Conservation (phyloP, 495 filamentous ascomycete genomes). For the Aspergillus cristatus region DNA sequence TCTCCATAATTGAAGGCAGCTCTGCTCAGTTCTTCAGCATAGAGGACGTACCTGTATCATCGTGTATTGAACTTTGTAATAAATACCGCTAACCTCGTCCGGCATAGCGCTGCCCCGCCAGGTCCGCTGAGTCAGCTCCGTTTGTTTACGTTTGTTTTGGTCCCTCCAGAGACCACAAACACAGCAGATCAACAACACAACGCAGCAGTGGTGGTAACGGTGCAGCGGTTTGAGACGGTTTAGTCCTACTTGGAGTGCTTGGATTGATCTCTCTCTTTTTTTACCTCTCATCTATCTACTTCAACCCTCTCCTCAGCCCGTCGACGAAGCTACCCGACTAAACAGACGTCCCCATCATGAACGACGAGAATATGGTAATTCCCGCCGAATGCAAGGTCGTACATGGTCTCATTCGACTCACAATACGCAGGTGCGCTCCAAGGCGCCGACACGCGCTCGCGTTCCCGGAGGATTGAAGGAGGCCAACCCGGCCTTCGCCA, state of each 20-base stretch:
- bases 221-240: no score
- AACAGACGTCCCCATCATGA: slow-evolving; percentile 15
- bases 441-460: slow-evolving; percentile 22
- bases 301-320: slow-evolving; percentile 11
- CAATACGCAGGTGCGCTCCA: slow-evolving; percentile 9
- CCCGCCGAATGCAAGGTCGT: background rate
- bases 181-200: no score
- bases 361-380: slow-evolving; percentile 29
- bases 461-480: slow-evolving; percentile 40
- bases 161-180: slow-evolving; percentile 29
- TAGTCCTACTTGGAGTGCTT: no score
- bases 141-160: slow-evolving; percentile 33
- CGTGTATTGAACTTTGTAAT: slow-evolving; percentile 4
- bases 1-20: no score
- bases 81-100: slow-evolving; percentile 12
- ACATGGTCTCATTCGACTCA: no score
- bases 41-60: no score
- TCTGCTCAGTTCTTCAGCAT: no score
- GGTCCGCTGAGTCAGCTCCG: slow-evolving; percentile 18
- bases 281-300: slow-evolving; percentile 1
- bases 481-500: slow-evolving; percentile 57
- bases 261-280: slow-evolving; percentile 2
- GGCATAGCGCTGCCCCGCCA: slow-evolving; percentile 5
- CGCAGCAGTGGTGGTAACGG: no score
- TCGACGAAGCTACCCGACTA: background rate